Evolutionary conservation across 2,329 filamentous ascomycete genomes (phyloP).

Genomic region (Fusarium poae): DNA sequence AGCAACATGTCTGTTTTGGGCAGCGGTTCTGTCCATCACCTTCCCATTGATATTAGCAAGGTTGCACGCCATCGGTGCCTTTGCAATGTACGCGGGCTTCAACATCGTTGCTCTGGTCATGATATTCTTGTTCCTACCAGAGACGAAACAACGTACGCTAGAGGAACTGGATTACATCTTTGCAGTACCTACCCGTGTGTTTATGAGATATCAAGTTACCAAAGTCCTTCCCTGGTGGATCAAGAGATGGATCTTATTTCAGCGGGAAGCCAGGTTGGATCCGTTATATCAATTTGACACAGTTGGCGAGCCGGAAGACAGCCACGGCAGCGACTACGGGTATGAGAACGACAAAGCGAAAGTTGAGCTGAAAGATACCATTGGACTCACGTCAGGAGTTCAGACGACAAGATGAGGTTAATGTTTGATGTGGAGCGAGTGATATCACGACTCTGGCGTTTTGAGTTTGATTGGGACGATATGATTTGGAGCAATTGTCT

Average conservation of each 20-base stretch:
- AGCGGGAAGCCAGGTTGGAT: conserved; percentile 57
- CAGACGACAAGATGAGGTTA: conserved; percentile 27
- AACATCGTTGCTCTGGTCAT: conserved; percentile 67
- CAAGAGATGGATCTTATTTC: conserved; percentile 67
- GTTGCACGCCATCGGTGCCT: conserved; percentile 62
- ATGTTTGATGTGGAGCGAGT: conserved; percentile 3
- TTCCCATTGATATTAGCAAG: conserved; percentile 68
- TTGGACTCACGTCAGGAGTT: conserved; percentile 49
- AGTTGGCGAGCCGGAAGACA: conserved; percentile 52
- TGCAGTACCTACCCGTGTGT: conserved; percentile 69
- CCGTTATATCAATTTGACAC: conserved; percentile 59
- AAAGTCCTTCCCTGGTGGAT: conserved; percentile 72
- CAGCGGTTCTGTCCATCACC: conserved; percentile 72
- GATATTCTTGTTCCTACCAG: conserved; percentile 69
- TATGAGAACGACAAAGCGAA: conserved; percentile 57
- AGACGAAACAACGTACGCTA: conserved; percentile 69
- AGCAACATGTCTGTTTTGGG: conserved; percentile 73
- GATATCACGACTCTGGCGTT: conserved; percentile 35
- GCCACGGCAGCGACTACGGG: conserved; percentile 48
- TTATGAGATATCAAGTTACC: conserved; percentile 68
- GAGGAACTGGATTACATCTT: conserved; percentile 72
- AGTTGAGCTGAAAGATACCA: conserved; percentile 56
- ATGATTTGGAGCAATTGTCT: conserved; percentile 28
- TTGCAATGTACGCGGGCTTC: conserved; percentile 67
- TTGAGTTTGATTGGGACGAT: conserved; percentile 15